Evolutionary conservation across 2,329 filamentous ascomycete genomes (phyloP).

Genomic region (Elsinoe batatas): DNA sequence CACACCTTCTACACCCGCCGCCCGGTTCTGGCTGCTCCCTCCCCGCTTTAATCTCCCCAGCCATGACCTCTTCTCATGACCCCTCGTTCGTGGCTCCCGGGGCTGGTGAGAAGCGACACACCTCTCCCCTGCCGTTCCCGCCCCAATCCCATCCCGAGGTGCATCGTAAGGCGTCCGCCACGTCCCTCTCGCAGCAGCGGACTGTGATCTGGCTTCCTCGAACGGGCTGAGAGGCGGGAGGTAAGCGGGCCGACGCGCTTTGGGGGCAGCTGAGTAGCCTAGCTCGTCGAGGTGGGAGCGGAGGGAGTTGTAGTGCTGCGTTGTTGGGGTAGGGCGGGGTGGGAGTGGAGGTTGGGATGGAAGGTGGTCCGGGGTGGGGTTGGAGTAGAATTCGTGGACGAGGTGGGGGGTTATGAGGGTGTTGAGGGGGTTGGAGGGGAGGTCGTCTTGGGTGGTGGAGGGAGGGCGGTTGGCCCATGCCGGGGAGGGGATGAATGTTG

Average conservation of each 20-base stretch:
- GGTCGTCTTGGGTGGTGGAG: not conserved
- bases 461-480: not conserved
- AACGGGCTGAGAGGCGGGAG: not conserved
- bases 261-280: not conserved
- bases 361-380: not conserved
- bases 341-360: not conserved
- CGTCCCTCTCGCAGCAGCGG: no score
- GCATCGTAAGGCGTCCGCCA: not conserved
- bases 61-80: not conserved
- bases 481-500: not conserved
- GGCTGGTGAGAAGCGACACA: not conserved
- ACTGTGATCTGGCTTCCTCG: not conserved
- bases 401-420: not conserved
- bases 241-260: not conserved
- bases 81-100: no score
- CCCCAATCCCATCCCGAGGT: not conserved
- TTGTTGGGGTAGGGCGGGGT: not conserved
- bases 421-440: not conserved
- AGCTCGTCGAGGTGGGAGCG: constrained; percentile 3
- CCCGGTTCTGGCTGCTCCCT: not conserved
- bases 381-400: constrained; percentile 6
- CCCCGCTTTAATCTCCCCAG: not conserved
- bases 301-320: constrained; percentile 5
- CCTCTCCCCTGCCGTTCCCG: not conserved
- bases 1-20: not conserved